A percentile compares a stretch with the other conserved stretches of the same genome.
These are phyloP conservation scores for Dendrobium huoshanense DNA, from an alignment of 106 monocot species.

Conservation along the genomic window DNA sequence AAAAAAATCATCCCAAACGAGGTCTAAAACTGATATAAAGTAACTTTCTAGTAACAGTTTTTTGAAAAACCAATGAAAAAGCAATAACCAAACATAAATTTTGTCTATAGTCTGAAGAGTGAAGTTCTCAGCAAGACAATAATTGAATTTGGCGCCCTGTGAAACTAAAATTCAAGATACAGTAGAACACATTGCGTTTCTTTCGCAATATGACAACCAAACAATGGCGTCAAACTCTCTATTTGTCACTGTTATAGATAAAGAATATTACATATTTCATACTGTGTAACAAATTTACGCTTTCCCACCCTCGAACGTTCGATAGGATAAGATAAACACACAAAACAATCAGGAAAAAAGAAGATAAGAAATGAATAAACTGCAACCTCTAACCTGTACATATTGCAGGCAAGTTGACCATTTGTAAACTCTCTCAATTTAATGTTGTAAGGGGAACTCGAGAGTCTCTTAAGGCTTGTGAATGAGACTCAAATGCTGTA, in stretches of 20 bases:
- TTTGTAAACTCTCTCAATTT: constrained; percentile 37
- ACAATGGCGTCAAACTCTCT: neutral
- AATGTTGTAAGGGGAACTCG: constrained; percentile 55
- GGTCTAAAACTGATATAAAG: too few species aligned
- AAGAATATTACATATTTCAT: constrained; percentile 5
- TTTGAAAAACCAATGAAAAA: too few species aligned
- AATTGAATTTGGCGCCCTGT: too few species aligned
- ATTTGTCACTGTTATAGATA: neutral
- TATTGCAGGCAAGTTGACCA: neutral
- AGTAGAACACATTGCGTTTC: too few species aligned
- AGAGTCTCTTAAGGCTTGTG: constrained; percentile 46
- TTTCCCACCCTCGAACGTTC: neutral
- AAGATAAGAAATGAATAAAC: neutral
- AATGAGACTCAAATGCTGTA: constrained; percentile 35
- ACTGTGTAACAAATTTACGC: neutral
- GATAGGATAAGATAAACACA: neutral
- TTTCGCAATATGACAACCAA: too few species aligned
- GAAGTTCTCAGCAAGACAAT: too few species aligned
- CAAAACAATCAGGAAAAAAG: neutral
- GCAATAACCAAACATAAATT: too few species aligned
- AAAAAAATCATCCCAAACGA: too few species aligned
- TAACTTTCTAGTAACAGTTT: too few species aligned
- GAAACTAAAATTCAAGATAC: too few species aligned
- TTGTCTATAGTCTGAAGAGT: too few species aligned
- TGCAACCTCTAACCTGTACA: constrained; percentile 9